A percentile compares a stretch with the other conserved stretches of the same genome.
Evolutionary conservation across 2,329 filamentous ascomycete genomes (phyloP).

Genomic region (Cercospora sesami): DNA sequence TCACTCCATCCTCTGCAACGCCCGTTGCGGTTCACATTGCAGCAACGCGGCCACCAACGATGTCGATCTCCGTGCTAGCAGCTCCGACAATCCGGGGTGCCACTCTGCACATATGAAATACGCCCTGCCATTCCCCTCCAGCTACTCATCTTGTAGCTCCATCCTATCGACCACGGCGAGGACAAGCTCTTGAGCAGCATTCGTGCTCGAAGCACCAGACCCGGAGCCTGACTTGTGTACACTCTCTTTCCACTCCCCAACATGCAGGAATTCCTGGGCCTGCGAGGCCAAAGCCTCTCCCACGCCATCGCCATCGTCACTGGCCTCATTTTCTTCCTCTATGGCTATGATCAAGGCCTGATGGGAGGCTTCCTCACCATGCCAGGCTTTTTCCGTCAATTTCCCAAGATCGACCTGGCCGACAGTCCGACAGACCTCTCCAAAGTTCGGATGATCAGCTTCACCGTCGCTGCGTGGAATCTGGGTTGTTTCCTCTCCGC

Average conservation of each 20-base stretch:
- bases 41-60: slow-evolving; percentile 4
- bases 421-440: slow-evolving; percentile 37
- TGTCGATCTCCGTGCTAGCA: slow-evolving; percentile 6
- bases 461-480: slow-evolving; percentile 44
- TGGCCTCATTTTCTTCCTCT: slow-evolving; percentile 23
- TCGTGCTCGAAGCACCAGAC: neutral
- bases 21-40: slow-evolving; percentile 12
- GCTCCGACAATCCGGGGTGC: neutral
- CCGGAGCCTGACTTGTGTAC: neutral
- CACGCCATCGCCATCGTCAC: slow-evolving; percentile 23
- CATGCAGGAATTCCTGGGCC: slow-evolving; percentile 24
- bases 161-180: neutral
- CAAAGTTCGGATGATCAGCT: slow-evolving; percentile 43
- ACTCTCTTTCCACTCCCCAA: neutral
- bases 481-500: slow-evolving; percentile 50
- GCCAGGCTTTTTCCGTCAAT: slow-evolving; percentile 55
- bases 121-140: neutral
- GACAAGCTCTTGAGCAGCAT: neutral
- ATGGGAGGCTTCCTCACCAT: slow-evolving; percentile 63
- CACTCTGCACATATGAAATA: neutral
- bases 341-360: slow-evolving; percentile 30
- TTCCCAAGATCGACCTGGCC: slow-evolving; percentile 45
- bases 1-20: slow-evolving; percentile 1
- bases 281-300: slow-evolving; percentile 24
- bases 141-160: neutral